These are phyloP conservation scores for Urtica urens DNA, from an alignment of 306 rosid genomes.

Conservation along the genomic window DNA sequence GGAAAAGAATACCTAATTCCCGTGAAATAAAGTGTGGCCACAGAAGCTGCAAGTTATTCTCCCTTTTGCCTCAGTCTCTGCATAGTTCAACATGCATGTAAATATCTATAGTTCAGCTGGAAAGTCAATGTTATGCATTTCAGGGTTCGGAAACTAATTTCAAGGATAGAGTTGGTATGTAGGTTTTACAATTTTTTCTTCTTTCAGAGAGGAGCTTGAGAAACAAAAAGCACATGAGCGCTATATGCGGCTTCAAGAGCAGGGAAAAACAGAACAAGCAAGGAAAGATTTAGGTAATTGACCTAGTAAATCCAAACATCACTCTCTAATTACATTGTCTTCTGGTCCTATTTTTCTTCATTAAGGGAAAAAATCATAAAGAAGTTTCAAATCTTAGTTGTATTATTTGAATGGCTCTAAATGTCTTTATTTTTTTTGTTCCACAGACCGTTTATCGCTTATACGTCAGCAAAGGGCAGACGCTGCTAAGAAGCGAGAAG, in stretches of 20 bases:
- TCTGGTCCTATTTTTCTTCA: neutral
- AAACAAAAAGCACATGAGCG: slow-evolving; percentile 84
- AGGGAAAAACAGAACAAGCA: slow-evolving; percentile 90
- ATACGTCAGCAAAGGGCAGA: slow-evolving; percentile 81
- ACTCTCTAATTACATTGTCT: too few relatives aligned
- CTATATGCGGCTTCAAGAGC: slow-evolving; percentile 80
- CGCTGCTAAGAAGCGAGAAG: slow-evolving; percentile 80
- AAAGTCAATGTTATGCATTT: too few relatives aligned
- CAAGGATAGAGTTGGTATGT: neutral
- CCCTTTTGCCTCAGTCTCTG: too few relatives aligned
- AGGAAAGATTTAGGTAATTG: slow-evolving; percentile 75
- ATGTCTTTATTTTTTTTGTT: neutral
- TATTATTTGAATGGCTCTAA: neutral
- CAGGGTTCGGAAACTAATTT: neutral
- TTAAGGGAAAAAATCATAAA: neutral
- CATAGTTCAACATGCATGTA: too few relatives aligned
- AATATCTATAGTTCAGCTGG: too few relatives aligned
- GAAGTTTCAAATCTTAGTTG: neutral
- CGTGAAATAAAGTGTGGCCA: too few relatives aligned
- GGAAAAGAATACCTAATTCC: too few relatives aligned
- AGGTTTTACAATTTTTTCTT: neutral
- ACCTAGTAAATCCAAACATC: too few relatives aligned
- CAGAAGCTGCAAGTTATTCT: too few relatives aligned
- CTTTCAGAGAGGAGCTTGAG: slow-evolving; percentile 73
- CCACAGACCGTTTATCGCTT: slow-evolving; percentile 69